Percentiles rank a stretch among this genome's conserved stretches.
Evolutionary conservation across 192 early-diverging fungal species (phyloP).

Genomic region (Coemansia sp.): DNA sequence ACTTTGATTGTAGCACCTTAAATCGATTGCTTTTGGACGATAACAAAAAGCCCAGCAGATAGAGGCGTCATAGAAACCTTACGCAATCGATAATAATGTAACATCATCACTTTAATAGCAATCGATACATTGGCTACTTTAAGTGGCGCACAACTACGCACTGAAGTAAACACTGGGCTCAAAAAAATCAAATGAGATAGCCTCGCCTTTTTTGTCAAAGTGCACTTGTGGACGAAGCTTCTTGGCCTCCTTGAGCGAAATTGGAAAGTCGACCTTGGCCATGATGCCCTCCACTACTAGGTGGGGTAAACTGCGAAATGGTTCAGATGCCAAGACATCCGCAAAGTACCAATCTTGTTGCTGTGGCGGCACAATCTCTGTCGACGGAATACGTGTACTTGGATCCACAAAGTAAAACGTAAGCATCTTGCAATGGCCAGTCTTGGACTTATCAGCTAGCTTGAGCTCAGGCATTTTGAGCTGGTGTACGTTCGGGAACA

Average conservation of each 20-base stretch:
- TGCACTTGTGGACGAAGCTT: slow-evolving; percentile 25
- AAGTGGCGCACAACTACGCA: neutral
- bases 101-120: too few relatives aligned
- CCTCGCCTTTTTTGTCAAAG: slow-evolving; percentile 25
- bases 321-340: neutral
- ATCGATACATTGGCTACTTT: neutral
- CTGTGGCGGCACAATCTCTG: slow-evolving; percentile 65
- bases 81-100: too few relatives aligned
- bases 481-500: slow-evolving; percentile 71
- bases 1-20: too few relatives aligned
- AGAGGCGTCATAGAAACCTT: too few relatives aligned
- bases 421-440: slow-evolving; percentile 67
- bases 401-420: slow-evolving; percentile 74
- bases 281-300: too few relatives aligned
- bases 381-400: slow-evolving; percentile 52
- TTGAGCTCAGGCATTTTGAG: slow-evolving; percentile 63
- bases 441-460: slow-evolving; percentile 59
- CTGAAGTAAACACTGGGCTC: slow-evolving; percentile 13
- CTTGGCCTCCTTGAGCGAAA: too few relatives aligned
- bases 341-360: slow-evolving; percentile 51
- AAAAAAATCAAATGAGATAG: neutral
- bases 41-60: too few relatives aligned
- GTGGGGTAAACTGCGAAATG: too few relatives aligned
- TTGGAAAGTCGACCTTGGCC: too few relatives aligned
- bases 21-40: too few relatives aligned